These are phyloP conservation scores for Ambispora gerdemannii DNA, from an alignment of 192 early-diverging fungal genomes.

Conservation along the genomic window DNA sequence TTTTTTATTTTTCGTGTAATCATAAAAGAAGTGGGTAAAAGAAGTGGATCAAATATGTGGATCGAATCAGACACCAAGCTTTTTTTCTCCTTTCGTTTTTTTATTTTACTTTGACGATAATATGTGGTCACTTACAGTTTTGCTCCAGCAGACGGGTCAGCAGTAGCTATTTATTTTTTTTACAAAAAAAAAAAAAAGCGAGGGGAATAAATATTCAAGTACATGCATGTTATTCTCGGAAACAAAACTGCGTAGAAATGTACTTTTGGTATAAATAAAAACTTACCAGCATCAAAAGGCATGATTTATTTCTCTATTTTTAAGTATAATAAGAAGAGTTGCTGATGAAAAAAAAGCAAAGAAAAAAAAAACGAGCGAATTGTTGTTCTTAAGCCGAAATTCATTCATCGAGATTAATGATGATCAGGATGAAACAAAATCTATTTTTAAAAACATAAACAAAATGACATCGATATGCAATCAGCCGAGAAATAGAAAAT, in stretches of 20 bases:
- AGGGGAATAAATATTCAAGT: background rate
- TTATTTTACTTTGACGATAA: background rate
- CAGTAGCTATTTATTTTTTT: background rate
- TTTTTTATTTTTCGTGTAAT: background rate
- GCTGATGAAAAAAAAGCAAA: no score
- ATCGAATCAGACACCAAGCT: background rate
- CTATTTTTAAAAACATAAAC: no score
- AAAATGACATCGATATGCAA: no score
- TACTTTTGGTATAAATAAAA: no score
- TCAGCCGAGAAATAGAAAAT: no score
- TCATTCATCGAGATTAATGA: no score
- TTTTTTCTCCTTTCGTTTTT: background rate
- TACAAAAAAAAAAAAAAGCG: background rate
- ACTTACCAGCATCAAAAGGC: conserved; percentile 26
- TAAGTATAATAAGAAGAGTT: no score
- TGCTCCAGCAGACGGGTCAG: background rate
- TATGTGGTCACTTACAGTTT: background rate
- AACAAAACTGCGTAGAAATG: background rate
- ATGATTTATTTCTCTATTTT: no score
- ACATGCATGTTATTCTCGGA: background rate
- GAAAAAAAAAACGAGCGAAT: no score
- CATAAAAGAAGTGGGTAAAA: background rate
- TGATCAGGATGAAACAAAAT: no score
- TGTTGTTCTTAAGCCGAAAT: no score
- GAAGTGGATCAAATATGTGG: background rate